These are phyloP conservation scores for Ceratopteris richardii DNA, from an alignment of 75 land plant genomes.

Conservation along the genomic window DNA sequence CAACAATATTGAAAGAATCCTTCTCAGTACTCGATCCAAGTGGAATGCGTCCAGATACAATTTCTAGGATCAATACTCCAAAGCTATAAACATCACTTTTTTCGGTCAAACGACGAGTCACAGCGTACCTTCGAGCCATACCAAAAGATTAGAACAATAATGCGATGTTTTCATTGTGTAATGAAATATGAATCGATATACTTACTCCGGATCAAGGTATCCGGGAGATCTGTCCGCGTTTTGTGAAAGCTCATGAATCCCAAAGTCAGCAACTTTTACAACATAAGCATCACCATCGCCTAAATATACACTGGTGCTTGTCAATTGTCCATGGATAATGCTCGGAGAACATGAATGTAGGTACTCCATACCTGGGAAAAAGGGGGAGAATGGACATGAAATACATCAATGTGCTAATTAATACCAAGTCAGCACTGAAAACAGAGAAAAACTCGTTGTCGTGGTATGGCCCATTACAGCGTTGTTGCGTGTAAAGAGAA, in stretches of 20 bases:
- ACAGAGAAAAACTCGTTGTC: too few relatives aligned
- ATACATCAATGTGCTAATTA: background rate
- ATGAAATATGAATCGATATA: too few relatives aligned
- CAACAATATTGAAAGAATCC: background rate
- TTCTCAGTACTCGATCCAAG: conserved; percentile 11
- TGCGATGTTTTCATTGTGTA: too few relatives aligned
- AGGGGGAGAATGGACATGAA: too few relatives aligned
- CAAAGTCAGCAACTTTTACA: conserved; percentile 13
- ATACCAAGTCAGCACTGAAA: background rate
- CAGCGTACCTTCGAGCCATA: conserved; percentile 12
- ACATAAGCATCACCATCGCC: background rate
- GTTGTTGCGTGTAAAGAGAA: too few relatives aligned
- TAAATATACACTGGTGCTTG: conserved; percentile 4
- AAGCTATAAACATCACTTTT: conserved; percentile 44
- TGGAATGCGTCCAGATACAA: conserved; percentile 45
- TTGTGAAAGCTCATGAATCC: conserved; percentile 1
- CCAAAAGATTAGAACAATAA: background rate
- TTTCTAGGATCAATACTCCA: conserved; percentile 39
- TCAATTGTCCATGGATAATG: conserved; percentile 12
- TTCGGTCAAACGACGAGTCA: conserved; percentile 9
- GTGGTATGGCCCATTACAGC: too few relatives aligned
- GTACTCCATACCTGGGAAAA: conserved; percentile 16
- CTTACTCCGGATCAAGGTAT: conserved; percentile 18
- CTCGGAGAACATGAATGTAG: conserved; percentile 6
- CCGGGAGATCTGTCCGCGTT: conserved; percentile 4